phyloP scores from a whole-genome alignment of 345 rosid genomes.

The Acer negundo region DNA sequence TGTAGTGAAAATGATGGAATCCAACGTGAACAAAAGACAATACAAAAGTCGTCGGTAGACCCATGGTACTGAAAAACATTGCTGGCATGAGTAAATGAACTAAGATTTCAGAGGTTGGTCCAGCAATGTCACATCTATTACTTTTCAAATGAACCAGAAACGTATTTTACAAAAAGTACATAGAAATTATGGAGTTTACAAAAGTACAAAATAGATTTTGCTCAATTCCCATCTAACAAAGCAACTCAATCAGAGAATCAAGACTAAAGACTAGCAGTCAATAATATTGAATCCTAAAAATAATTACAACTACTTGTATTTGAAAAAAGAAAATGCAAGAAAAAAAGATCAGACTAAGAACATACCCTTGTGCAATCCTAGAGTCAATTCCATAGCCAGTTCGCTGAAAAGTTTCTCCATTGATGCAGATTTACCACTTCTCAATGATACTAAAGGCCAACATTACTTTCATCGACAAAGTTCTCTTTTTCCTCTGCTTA shows the following conservation, averaged over 20 bases:
- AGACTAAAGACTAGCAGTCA: background rate
- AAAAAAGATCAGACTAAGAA: background rate
- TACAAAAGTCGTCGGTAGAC: background rate
- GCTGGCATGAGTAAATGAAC: background rate
- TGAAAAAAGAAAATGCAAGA: background rate
- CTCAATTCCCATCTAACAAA: no score
- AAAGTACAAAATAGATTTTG: background rate
- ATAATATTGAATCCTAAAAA: background rate
- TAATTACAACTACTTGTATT: background rate
- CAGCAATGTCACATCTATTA: background rate
- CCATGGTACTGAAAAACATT: background rate
- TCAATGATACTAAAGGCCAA: background rate
- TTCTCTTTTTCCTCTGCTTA: background rate
- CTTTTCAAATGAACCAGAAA: background rate
- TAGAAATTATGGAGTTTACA: background rate
- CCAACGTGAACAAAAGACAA: background rate
- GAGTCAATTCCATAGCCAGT: background rate
- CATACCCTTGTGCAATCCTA: background rate
- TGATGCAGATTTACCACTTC: background rate
- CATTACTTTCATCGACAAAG: background rate
- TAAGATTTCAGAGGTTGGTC: background rate
- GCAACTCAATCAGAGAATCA: background rate
- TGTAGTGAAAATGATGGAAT: background rate
- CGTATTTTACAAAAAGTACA: background rate
- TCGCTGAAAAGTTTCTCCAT: background rate